Evolutionary conservation across 2,329 filamentous ascomycete species (phyloP).

Genomic region (Hymenoscyphus fructigenus): DNA sequence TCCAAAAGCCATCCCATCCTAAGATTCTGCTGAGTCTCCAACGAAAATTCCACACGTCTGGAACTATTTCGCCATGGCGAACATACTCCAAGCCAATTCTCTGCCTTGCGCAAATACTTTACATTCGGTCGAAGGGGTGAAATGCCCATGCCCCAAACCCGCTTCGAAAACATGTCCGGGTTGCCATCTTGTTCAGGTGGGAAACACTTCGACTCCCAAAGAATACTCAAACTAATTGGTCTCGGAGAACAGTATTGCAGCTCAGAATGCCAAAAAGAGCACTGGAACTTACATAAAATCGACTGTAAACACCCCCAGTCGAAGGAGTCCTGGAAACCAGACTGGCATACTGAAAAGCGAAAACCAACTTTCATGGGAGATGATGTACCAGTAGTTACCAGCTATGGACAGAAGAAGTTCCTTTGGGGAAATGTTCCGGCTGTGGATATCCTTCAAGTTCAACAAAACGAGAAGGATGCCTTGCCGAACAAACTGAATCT

Average conservation of each 20-base stretch:
- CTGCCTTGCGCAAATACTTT: neutral
- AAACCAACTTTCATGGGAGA: conserved; percentile 11
- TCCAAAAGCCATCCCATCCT: neutral
- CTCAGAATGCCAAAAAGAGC: conserved; percentile 11
- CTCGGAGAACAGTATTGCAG: conserved; percentile 17
- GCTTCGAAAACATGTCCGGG: neutral
- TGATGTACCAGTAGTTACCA: neutral
- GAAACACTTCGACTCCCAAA: neutral
- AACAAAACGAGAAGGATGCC: conserved; percentile 31
- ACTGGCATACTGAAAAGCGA: conserved; percentile 14
- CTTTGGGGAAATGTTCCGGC: conserved; percentile 46
- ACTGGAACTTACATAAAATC: conserved; percentile 18
- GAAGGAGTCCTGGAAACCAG: conserved; percentile 18
- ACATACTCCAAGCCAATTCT: neutral
- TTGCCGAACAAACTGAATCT: neutral
- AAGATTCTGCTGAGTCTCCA: neutral
- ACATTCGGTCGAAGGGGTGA: neutral
- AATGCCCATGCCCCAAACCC: neutral
- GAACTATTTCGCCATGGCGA: neutral
- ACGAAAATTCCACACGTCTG: neutral
- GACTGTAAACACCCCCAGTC: conserved; percentile 18
- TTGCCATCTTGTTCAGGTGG: neutral
- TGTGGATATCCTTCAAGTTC: conserved; percentile 39
- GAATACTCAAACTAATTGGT: neutral
- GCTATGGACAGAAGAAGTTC: conserved; percentile 31